Conservation (phyloP, 768 basidiomycete species). For the Hygrocybe coccinea region DNA sequence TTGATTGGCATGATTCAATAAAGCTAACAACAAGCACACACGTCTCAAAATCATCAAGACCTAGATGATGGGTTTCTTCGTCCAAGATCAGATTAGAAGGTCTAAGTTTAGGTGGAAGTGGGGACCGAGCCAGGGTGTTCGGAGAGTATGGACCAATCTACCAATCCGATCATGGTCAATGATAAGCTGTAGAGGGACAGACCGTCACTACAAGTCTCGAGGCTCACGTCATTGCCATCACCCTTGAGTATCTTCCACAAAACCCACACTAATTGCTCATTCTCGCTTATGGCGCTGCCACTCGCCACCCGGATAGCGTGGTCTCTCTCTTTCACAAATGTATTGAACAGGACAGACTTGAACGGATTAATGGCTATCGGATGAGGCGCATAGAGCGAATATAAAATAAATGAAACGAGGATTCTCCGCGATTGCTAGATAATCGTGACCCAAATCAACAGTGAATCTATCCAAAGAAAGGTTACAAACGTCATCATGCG, state of each 20-base stretch:
- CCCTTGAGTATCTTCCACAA: conserved; percentile 83
- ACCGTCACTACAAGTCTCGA: neutral
- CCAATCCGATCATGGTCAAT: neutral
- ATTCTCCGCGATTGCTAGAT: conserved; percentile 66
- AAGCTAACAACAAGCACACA: neutral
- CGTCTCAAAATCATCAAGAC: neutral
- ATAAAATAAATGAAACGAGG: conserved; percentile 73
- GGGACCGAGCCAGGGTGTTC: conserved; percentile 65
- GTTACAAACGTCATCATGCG: conserved; percentile 46
- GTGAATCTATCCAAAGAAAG: neutral
- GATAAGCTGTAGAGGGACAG: conserved; percentile 4
- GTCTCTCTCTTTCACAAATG: conserved; percentile 65
- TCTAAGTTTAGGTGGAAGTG: conserved; percentile 69
- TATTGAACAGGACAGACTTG: conserved; percentile 64
- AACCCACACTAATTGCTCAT: conserved; percentile 81
- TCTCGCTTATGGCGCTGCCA: conserved; percentile 47
- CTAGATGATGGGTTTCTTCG: conserved; percentile 35
- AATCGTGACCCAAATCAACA: neutral
- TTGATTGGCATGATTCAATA: neutral
- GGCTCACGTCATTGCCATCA: conserved; percentile 74
- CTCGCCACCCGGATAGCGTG: conserved; percentile 50
- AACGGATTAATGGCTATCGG: conserved; percentile 79
- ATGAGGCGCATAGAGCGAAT: conserved; percentile 74
- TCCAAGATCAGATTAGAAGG: conserved; percentile 67
- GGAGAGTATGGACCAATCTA: conserved; percentile 83